phyloP scores from a whole-genome alignment of 2,329 filamentous ascomycete genomes.

The Xylaria digitata region DNA sequence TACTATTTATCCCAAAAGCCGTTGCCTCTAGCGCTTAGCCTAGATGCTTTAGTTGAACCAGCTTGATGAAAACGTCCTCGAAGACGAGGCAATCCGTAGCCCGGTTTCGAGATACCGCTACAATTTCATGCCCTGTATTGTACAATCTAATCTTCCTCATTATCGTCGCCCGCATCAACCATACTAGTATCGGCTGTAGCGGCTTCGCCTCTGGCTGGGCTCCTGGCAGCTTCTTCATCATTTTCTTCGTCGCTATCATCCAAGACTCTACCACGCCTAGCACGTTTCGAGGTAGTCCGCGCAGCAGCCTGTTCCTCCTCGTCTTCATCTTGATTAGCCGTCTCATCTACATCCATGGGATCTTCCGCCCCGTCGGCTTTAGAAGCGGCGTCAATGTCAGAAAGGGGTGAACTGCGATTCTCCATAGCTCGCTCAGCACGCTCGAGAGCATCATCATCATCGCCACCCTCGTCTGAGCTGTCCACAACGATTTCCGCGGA shows the following conservation, averaged over 20 bases:
- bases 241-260: constrained; percentile 67
- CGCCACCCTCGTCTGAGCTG: constrained; percentile 65
- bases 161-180: constrained; percentile 51
- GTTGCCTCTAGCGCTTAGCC: constrained; percentile 24
- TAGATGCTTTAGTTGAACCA: constrained; percentile 12
- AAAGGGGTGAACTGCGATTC: constrained; percentile 44
- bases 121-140: constrained; percentile 19
- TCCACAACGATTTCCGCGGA: constrained; percentile 85
- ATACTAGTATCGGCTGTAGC: constrained; percentile 50
- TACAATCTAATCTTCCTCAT: constrained; percentile 49
- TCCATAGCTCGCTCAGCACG: constrained; percentile 58
- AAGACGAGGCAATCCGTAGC: constrained; percentile 3
- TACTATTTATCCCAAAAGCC: constrained; percentile 22
- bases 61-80: not conserved
- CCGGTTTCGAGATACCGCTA: not conserved
- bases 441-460: constrained; percentile 58
- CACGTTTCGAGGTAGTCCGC: constrained; percentile 53
- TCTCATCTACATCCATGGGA: constrained; percentile 65
- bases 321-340: constrained; percentile 57
- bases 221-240: constrained; percentile 51
- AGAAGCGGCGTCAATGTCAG: constrained; percentile 50
- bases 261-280: constrained; percentile 63
- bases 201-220: constrained; percentile 37
- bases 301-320: constrained; percentile 63
- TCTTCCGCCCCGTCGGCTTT: constrained; percentile 52